phyloP scores from a whole-genome alignment of 2,329 filamentous ascomycete genomes.

The Xylaria sp. region DNA sequence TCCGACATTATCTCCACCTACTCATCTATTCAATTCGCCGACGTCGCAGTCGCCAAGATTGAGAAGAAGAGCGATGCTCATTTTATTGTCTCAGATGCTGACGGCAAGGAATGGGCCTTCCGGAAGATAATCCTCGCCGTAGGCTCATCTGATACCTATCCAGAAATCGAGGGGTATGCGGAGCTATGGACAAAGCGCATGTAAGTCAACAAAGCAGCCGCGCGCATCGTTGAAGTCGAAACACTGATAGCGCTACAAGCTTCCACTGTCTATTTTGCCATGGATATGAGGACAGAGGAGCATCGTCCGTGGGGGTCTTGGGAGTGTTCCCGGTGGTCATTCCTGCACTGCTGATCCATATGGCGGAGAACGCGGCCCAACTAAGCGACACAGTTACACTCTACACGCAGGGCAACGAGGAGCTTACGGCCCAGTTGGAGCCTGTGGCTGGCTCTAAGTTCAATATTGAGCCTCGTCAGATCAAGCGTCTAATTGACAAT shows the following conservation, averaged over 20 bases:
- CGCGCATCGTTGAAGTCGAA: neutral
- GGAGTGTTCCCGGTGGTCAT: conserved; percentile 18
- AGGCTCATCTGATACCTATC: conserved; percentile 24
- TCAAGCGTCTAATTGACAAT: conserved; percentile 28
- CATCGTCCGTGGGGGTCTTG: conserved; percentile 25
- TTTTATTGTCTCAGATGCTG: conserved; percentile 42
- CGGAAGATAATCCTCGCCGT: conserved; percentile 31
- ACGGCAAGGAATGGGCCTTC: conserved; percentile 24
- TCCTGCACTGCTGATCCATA: conserved; percentile 15
- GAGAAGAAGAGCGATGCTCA: conserved; percentile 28
- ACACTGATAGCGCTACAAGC: conserved; percentile 7
- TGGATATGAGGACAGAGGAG: conserved; percentile 32
- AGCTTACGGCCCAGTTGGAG: conserved; percentile 20
- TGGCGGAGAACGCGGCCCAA: conserved; percentile 30
- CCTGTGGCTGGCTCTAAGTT: conserved; percentile 12
- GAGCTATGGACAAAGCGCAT: conserved; percentile 28
- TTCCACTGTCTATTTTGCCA: conserved; percentile 33
- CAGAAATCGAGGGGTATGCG: conserved; percentile 27
- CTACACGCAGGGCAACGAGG: conserved; percentile 33
- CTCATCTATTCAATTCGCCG: conserved; percentile 26
- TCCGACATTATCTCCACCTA: conserved; percentile 23
- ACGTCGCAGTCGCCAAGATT: conserved; percentile 23
- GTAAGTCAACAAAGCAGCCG: conserved; percentile 8
- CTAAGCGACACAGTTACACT: conserved; percentile 28
- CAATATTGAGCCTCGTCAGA: conserved; percentile 33